Evolutionary conservation across 108 stramenopile genomes (phyloP).

Genomic region (Cyclotella kingstonii): DNA sequence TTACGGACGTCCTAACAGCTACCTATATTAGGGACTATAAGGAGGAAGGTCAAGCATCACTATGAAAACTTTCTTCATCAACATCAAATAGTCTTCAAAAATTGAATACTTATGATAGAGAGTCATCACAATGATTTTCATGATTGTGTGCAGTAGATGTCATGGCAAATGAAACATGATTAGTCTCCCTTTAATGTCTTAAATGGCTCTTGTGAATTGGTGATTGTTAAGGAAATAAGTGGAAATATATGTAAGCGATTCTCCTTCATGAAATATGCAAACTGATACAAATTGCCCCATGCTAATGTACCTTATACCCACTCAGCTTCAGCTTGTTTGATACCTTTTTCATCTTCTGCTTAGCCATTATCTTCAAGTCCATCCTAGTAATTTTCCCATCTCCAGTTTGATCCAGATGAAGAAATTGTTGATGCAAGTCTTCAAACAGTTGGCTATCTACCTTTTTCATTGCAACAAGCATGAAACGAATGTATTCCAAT

Average conservation of each 20-base stretch:
- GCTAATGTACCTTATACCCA: conserved; percentile 33
- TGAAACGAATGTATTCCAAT: conserved; percentile 72
- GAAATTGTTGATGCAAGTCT: conserved; percentile 60
- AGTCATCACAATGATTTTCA: too few species aligned
- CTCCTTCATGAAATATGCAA: neutral
- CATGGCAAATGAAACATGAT: too few species aligned
- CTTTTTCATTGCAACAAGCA: conserved; percentile 78
- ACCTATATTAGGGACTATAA: too few species aligned
- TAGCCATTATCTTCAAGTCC: conserved; percentile 52
- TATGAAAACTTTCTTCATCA: too few species aligned
- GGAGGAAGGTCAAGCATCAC: too few species aligned
- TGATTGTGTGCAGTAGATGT: too few species aligned
- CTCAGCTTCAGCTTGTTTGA: conserved; percentile 34
- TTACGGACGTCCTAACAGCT: too few species aligned
- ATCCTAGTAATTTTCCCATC: conserved; percentile 51
- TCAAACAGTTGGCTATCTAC: conserved; percentile 60
- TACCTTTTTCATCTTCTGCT: conserved; percentile 42
- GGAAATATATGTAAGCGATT: neutral
- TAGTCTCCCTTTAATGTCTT: too few species aligned
- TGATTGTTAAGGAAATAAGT: too few species aligned
- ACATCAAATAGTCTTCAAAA: too few species aligned
- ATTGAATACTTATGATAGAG: too few species aligned
- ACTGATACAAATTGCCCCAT: neutral
- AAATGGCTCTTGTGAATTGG: too few species aligned
- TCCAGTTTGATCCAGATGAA: conserved; percentile 45